Base-by-base conservation (phyloP, 169 alveolate species). In the Perkinsus marinus region DNA sequence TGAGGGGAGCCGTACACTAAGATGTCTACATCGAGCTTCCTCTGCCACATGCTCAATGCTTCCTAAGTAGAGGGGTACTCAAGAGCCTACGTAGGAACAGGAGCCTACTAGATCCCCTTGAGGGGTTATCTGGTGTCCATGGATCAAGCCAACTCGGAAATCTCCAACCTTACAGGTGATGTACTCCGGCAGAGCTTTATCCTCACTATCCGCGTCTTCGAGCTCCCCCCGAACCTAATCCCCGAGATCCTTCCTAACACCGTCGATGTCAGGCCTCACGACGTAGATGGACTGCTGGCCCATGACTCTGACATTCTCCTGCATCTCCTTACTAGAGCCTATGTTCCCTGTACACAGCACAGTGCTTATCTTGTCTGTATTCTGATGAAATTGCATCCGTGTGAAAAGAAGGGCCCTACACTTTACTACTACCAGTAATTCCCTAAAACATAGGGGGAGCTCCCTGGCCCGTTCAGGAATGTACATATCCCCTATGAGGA, bases 61-160 rank as follows among this genome's bases (percentile, higher is more conserved):
- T 57, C 79, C 79, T 57, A 16, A 57, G 22, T 41, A 41, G 7
- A 19, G 36, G 22, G 79, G 26, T 19, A 57, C 34, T 2, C 9
- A 57, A 57, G 26, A n/a, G n/a, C n/a, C n/a, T n/a, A 57, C 26
- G 36, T 19, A 0, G 7, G 95, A 93, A 36, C 94, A 93, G 90
- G 96, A 90, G 6, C 98, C 95, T 94, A 95, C 99, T 30, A 93
- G 93, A 93, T 97, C 98, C 36, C 97, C 98, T 98, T 98, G 96
- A n/a, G 99, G 99, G 22, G 96, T 94, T 9, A 97, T 95, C 94
- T 97, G 95, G 91, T 97, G 98, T 16, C 99, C 99, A 93, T 97
- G 99, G 39, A 97, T 96, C 89, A 97, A 43, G 38, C 98, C 98
- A n/a, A 97, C 95, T 92, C 96, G 96, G 93, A 96, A 96, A 91